Evolutionary conservation across 306 rosid genomes (phyloP).

Genomic region (Castanea mollissima): DNA sequence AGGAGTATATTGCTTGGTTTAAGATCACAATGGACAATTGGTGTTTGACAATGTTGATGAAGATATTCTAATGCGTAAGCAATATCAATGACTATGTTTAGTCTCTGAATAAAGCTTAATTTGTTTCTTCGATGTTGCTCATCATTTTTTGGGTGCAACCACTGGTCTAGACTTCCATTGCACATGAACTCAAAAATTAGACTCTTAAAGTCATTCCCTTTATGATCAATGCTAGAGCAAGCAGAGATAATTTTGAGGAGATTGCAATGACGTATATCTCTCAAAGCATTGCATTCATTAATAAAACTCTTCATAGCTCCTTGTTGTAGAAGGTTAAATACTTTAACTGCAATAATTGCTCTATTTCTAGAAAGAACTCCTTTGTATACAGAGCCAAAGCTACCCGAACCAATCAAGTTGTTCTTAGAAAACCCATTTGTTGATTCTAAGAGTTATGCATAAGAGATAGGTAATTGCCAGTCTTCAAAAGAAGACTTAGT

Average conservation of each 20-base stretch:
- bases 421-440: too few relatives aligned
- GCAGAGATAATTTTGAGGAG: constrained; percentile 24
- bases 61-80: constrained; percentile 44
- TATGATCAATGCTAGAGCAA: constrained; percentile 33
- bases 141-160: constrained; percentile 18
- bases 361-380: too few relatives aligned
- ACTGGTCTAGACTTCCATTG: constrained; percentile 35
- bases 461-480: too few relatives aligned
- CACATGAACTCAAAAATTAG: constrained; percentile 36
- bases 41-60: constrained; percentile 25
- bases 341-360: too few relatives aligned
- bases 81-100: constrained; percentile 37
- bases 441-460: too few relatives aligned
- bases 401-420: too few relatives aligned
- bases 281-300: constrained; percentile 33
- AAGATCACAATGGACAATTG: constrained; percentile 44
- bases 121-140: background rate
- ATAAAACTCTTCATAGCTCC: background rate
- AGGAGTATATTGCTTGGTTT: constrained; percentile 49
- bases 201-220: constrained; percentile 32
- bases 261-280: constrained; percentile 23
- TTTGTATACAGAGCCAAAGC: too few relatives aligned
- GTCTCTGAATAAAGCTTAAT: constrained; percentile 9
- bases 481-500: too few relatives aligned
- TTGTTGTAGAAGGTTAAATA: too few relatives aligned